Evolutionary conservation across 2,329 filamentous ascomycete genomes (phyloP).

Genomic region (Gnomoniopsis sp.): DNA sequence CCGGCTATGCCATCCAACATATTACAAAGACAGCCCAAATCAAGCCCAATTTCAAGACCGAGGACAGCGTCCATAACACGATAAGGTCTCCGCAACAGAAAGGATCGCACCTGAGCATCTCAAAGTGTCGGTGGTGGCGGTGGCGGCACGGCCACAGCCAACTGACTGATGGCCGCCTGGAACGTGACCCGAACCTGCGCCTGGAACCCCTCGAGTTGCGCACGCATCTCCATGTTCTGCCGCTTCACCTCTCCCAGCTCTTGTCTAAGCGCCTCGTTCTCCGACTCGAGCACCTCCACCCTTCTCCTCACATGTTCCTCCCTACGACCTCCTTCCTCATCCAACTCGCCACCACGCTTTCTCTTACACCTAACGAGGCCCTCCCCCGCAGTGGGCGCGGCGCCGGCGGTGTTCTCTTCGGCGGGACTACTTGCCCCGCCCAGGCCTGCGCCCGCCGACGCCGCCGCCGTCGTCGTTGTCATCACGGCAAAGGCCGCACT

Average conservation of each 20-base stretch:
- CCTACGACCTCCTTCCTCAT: conserved; percentile 26
- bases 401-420: not conserved
- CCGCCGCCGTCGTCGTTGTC: too few relatives aligned
- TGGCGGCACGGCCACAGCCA: conserved; percentile 9
- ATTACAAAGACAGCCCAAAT: not conserved
- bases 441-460: too few relatives aligned
- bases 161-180: conserved; percentile 35
- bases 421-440: conserved; percentile 9
- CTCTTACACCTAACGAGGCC: conserved; percentile 38
- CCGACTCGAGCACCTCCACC: conserved; percentile 46
- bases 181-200: conserved; percentile 30
- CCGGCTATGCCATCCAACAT: not conserved
- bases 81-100: too few relatives aligned
- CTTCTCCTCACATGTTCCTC: conserved; percentile 28
- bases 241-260: conserved; percentile 60
- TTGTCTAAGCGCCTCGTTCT: conserved; percentile 63
- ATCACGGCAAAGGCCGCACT: conserved; percentile 23
- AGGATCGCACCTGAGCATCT: not conserved
- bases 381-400: conserved; percentile 22
- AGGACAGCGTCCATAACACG: not conserved
- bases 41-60: not conserved
- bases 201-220: conserved; percentile 45
- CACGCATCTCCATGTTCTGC: conserved; percentile 49
- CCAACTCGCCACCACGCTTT: conserved; percentile 33
- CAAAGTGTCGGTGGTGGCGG: not conserved